Base-by-base conservation (phyloP, 306 rosid species). In the Medicago ruthenica region DNA sequence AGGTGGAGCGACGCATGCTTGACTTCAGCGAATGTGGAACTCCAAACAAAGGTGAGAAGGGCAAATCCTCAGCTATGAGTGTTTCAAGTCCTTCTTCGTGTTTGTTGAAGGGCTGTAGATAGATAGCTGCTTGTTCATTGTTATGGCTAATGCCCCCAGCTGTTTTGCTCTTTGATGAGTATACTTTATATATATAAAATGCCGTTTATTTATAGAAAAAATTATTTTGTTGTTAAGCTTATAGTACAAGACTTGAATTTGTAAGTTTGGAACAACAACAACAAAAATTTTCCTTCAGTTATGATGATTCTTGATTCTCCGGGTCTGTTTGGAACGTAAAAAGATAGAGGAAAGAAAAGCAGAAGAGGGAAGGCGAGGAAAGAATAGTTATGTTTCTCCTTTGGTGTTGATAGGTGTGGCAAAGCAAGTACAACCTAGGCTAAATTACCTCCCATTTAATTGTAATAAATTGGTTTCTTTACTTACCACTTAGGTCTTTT, bases 11-110 rank as follows among this genome's bases (percentile, higher is more conserved):
- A 51, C 91, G 99, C 9, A 77, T 76, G 36, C 98, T 96, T 18
- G 99, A 96, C 86, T 96, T 96, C 14, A 92, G 98, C 31, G 99
- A 92, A 82, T 96, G 99, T 55, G 99, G 83, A 74, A 80, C 94
- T 22, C 98, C 98, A 1, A 89, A 81, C 42, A 89, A 86, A 81
- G 92, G 78, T 67, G 96, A 89, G 8, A 71, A 68, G 13, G 82
- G 85, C 41, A 96, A 87, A 83, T 76, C 92, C 14, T 81, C 89
- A 3, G 79, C 86, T 45, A 39, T 75, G 27, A 34, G 44, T 7
- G 18, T 87, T 55, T 83, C 92, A 15, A 92, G 97, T 50, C 91
- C 98, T 34, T 85, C 97, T 41, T 82, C 96, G 0, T 80, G 92
- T 84, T 82, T 96, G 86, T 83, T 96, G 86, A 90, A 90, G 73